Percentiles rank a stretch among this genome's conserved stretches.
These are phyloP conservation scores for Xylaria castorea DNA, from an alignment of 495 filamentous ascomycete species.

Conservation along the genomic window DNA sequence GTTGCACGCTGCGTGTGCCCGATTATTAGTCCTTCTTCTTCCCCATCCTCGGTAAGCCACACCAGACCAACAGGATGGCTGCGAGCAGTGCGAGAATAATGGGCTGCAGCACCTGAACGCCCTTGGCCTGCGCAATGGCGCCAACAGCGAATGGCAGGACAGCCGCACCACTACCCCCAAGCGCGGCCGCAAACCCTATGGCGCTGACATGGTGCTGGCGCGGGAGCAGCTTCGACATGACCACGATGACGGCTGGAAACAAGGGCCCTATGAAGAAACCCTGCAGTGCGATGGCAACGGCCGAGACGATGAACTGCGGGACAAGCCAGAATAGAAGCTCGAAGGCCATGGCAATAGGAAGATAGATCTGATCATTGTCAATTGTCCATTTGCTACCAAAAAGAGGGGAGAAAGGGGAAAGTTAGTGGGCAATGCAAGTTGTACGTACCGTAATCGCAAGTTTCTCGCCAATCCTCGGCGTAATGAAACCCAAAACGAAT, in stretches of 20 bases:
- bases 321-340: constrained; percentile 86
- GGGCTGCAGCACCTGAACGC: constrained; percentile 80
- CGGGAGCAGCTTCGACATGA: constrained; percentile 82
- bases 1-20: not conserved
- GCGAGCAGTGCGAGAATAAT: constrained; percentile 72
- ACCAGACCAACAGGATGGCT: constrained; percentile 64
- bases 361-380: constrained; percentile 60
- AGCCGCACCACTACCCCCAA: constrained; percentile 80
- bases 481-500: constrained; percentile 72
- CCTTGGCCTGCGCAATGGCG: constrained; percentile 79
- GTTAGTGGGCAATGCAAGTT: not conserved
- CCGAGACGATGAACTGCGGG: constrained; percentile 74
- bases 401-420: not conserved
- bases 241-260: constrained; percentile 80
- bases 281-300: constrained; percentile 74
- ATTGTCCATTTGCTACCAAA: constrained; percentile 49
- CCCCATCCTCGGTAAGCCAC: constrained; percentile 20
- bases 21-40: constrained; percentile 26
- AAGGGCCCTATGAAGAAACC: constrained; percentile 84
- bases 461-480: constrained; percentile 76
- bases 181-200: constrained; percentile 83
- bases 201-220: constrained; percentile 77
- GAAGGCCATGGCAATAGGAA: constrained; percentile 66
- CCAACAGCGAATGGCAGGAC: constrained; percentile 86
- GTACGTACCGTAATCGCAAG: constrained; percentile 53